phyloP scores from a whole-genome alignment of 1,284 basidiomycete genomes.

The Ustanciosporium gigantosporum region DNA sequence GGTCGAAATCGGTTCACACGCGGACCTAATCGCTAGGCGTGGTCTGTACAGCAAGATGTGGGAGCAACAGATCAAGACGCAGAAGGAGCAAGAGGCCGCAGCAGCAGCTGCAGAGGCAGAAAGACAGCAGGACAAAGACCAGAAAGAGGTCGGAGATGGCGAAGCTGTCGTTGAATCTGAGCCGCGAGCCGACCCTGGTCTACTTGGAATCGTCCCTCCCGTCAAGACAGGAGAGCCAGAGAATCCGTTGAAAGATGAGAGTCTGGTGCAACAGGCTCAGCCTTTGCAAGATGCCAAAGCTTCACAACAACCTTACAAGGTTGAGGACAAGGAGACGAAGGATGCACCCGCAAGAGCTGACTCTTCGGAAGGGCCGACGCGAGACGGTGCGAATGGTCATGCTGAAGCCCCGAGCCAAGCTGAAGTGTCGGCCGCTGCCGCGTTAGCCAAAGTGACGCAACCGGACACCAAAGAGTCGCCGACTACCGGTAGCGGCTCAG shows the following conservation, averaged over 20 bases:
- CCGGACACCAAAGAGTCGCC: no score
- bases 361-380: background rate
- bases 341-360: slow-evolving; percentile 1
- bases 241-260: slow-evolving; percentile 13
- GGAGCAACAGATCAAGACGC: slow-evolving; percentile 59
- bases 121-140: background rate
- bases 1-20: slow-evolving; percentile 54
- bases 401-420: slow-evolving; percentile 6
- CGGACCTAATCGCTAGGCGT: slow-evolving; percentile 45
- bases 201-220: slow-evolving; percentile 41
- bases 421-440: slow-evolving; percentile 10
- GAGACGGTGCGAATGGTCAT: background rate
- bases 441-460: slow-evolving; percentile 8
- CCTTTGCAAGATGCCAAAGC: background rate
- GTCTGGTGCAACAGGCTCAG: background rate
- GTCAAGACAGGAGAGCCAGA: slow-evolving; percentile 25
- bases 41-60: slow-evolving; percentile 56
- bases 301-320: background rate
- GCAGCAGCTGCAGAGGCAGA: slow-evolving; percentile 18
- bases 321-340: background rate
- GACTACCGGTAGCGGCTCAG: background rate
- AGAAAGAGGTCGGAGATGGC: background rate
- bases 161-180: background rate
- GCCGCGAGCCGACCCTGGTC: slow-evolving; percentile 9
- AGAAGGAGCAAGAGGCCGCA: slow-evolving; percentile 54